Evolutionary conservation across 768 basidiomycete species (phyloP).

Genomic region (Mycena filopes): DNA sequence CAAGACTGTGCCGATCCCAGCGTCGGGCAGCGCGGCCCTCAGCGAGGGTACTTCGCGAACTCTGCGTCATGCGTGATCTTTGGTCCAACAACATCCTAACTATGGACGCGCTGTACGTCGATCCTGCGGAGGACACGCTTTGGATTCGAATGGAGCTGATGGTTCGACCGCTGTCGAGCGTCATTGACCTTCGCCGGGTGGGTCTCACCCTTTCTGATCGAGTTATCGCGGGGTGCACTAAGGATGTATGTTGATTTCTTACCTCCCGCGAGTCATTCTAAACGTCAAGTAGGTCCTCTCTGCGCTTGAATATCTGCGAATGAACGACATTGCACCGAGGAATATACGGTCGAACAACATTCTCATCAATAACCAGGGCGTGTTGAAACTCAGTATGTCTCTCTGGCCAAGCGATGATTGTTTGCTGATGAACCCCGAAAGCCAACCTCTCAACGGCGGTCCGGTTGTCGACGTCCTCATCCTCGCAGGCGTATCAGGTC

Average conservation of each 20-base stretch:
- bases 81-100: constrained; percentile 55
- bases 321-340: constrained; percentile 59
- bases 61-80: constrained; percentile 50
- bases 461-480: background rate
- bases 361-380: constrained; percentile 55
- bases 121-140: constrained; percentile 49
- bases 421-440: background rate
- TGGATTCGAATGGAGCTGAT: constrained; percentile 75
- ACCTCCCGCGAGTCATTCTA: background rate
- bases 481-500: too few species aligned
- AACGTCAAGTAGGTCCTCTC: constrained; percentile 49
- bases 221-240: constrained; percentile 58
- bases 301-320: constrained; percentile 57
- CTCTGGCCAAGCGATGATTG: constrained; percentile 35
- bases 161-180: constrained; percentile 67
- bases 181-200: constrained; percentile 56
- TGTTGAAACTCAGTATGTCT: constrained; percentile 58
- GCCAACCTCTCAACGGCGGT: constrained; percentile 21
- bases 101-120: constrained; percentile 58
- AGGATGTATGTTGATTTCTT: constrained; percentile 54
- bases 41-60: constrained; percentile 55
- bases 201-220: constrained; percentile 57
- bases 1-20: constrained; percentile 57
- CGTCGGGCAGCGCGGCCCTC: constrained; percentile 51
- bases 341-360: constrained; percentile 69